Evolutionary conservation across 208 protist species (phyloP), one percentile per base, ranked within the genome.

Genomic region (Wallacemonas sp.): DNA sequence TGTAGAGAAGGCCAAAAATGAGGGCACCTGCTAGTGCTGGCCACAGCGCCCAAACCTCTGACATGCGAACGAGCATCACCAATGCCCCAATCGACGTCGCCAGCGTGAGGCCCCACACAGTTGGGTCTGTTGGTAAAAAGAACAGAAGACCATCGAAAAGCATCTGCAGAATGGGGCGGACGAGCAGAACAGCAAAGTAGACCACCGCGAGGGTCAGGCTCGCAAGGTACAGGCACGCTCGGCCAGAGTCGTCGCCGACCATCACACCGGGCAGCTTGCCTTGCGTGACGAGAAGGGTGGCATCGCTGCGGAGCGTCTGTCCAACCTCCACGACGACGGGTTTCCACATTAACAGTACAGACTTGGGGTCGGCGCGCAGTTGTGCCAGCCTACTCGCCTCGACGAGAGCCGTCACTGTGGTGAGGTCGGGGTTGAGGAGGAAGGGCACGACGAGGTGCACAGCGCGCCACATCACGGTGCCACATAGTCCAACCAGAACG

Each of bases 51-150:
- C 38, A 62, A 14, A 42, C 60, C 4, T 80, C 70, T 22, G 80
- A 56, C 42, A 66, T 63, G 33, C 49, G 41, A 46, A 79, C 49
- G 22, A 87, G 34, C 2, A 65, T 21, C 3, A 63, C 56, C 28
- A 82, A 28, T 6, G 64, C 60, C 22, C 68, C 71, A 26, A 82
- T 1, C 27, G 72, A 66, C 28, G 70, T 39, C 31, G 79, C 19
- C 51, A 89, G 27, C 19, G 67, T 63, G 4, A 92, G 68, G 5
- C 76, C 68, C 86, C 86, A 92, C n/a, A 81, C 73, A 6, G 86
- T 92, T 21, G 86, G 86, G 61, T 92, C 71, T 1, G 79, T 86
- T 11, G 86, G 86, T 8, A 92, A 68, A 1, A 81, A 21, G 34
- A 72, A 73, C 33, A 70, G 79, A 11, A 84, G 44, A 26, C 45